Evolutionary conservation across 768 basidiomycete species (phyloP), one percentile per base, ranked within the genome.

Genomic region (Lentinus tigrinus): DNA sequence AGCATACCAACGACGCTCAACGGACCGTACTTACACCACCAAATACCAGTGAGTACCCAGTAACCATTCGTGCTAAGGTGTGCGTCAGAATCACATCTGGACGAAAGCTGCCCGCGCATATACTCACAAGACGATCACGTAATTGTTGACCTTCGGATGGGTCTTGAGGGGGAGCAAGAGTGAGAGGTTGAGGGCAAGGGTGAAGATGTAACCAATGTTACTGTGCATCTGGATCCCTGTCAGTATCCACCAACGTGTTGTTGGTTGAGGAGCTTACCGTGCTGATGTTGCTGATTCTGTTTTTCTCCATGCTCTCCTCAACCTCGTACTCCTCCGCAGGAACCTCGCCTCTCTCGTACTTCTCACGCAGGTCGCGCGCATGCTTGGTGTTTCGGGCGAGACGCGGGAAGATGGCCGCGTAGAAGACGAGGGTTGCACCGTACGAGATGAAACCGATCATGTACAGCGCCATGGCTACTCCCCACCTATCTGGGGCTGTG

Each of bases 291-390:
- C 91, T 90, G 57, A 94, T 88, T 60, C 85, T 75, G 60, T 91
- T 94, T 79, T 91, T 91, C 74, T 93, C 89, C 43, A 93, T 65
- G 31, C 87, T 88, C 65, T 92, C 89, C 65, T 89, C 89, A 17
- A 62, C 67, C 65, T 92, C 91, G 62, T 88, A 91, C 60, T 81
- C 85, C 53, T 86, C 86, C 14, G 73, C 71, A 0, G 75, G 64
- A 11, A 87, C 83, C 57, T 87, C 81, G 0, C 87, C 87, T 0
- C 74, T 75, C 48, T 86, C 85, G 54, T 81, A 85, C 63, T 77
- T 80, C 48, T 79, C 80, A 36, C 77, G 75, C 3, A 91, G 71
- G 2, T 69, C 70, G 14, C 85, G 81, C 4, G 89, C 75, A 62
- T 81, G 85, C 3, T 78, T 71, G 0, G 91, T 93, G 67, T 93